Conservation (phyloP, 208 protist genomes). For the Tritrichomonas foetus region DNA sequence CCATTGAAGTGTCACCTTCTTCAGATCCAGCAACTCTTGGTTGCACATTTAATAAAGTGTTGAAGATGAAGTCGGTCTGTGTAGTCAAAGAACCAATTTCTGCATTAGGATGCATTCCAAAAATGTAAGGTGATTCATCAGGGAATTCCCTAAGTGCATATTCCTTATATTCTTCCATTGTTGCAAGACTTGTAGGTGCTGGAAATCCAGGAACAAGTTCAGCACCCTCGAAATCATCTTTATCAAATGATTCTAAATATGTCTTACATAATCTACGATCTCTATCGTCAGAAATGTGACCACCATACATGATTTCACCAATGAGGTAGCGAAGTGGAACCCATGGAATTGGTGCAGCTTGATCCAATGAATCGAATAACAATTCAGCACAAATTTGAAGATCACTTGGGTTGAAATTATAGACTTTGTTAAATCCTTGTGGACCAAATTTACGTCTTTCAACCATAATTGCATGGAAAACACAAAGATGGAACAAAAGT, state of each 20-base stretch:
- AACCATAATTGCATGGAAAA: conserved; percentile 92
- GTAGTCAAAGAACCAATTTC: conserved; percentile 93
- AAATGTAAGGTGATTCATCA: conserved; percentile 79
- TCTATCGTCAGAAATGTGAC: conserved; percentile 96
- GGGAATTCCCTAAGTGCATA: conserved; percentile 79
- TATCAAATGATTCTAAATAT: conserved; percentile 72
- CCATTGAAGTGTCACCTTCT: conserved; percentile 66
- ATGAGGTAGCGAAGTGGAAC: conserved; percentile 96
- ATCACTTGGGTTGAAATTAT: conserved; percentile 93
- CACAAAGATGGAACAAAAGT: conserved; percentile 93
- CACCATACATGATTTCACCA: conserved; percentile 98
- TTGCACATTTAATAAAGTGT: conserved; percentile 84
- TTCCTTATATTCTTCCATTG: conserved; percentile 83
- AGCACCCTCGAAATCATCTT: conserved; percentile 55
- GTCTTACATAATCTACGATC: conserved; percentile 89
- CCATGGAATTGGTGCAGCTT: conserved; percentile 74
- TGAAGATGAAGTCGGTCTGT: conserved; percentile 82
- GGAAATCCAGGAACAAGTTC: conserved; percentile 44
- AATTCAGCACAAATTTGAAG: conserved; percentile 86
- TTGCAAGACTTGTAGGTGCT: conserved; percentile 50
- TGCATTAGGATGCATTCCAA: conserved; percentile 95
- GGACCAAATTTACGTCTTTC: conserved; percentile 94
- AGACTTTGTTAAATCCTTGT: conserved; percentile 89
- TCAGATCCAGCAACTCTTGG: conserved; percentile 76
- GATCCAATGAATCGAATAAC: conserved; percentile 92